Percentiles rank a stretch among this genome's conserved stretches.
phyloP scores from a whole-genome alignment of 2,329 filamentous ascomycete species.

The Aspergillus uvarum region DNA sequence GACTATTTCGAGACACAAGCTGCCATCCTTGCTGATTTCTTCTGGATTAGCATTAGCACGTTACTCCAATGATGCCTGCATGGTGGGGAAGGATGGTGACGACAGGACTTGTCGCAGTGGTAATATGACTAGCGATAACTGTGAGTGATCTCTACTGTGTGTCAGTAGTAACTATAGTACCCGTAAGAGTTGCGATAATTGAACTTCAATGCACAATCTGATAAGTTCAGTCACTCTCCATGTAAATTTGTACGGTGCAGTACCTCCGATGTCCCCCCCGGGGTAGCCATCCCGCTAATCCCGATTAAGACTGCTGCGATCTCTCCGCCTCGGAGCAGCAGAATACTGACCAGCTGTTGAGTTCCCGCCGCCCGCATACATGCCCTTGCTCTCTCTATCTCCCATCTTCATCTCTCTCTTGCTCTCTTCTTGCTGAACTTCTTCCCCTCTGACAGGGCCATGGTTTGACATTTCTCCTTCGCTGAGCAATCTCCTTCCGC shows the following conservation, averaged over 20 bases:
- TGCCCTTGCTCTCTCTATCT: neutral
- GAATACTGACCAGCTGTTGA: constrained; percentile 20
- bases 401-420: neutral
- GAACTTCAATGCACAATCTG: no score
- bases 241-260: neutral
- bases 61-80: neutral
- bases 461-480: constrained; percentile 20
- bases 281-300: constrained; percentile 10
- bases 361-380: constrained; percentile 12
- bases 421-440: neutral
- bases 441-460: constrained; percentile 13
- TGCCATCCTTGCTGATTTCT: neutral
- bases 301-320: constrained; percentile 10
- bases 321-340: constrained; percentile 17
- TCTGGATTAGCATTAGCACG: neutral
- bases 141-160: no score
- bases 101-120: no score
- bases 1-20: neutral
- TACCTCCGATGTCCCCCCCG: neutral
- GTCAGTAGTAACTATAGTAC: no score
- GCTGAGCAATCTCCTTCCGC: constrained; percentile 17
- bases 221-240: no score
- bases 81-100: neutral
- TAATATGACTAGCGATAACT: no score
- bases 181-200: no score